These are phyloP conservation scores for Herpetomonas samuelpessoai DNA, from an alignment of 208 protist species.

Conservation along the genomic window DNA sequence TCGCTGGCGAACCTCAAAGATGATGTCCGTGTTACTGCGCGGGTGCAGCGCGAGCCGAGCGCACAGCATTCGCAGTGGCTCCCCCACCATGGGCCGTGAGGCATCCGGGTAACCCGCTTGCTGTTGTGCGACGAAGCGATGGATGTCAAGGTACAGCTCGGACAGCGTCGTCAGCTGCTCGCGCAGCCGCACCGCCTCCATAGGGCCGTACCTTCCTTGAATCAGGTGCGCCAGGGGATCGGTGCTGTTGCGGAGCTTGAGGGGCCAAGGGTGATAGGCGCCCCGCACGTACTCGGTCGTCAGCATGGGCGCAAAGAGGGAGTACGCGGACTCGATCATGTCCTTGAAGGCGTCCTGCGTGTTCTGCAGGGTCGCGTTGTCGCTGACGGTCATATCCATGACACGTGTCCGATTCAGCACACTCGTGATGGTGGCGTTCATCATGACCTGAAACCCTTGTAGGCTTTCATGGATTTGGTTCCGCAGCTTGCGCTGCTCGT, in stretches of 20 bases:
- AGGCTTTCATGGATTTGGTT: conserved; percentile 44
- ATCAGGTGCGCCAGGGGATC: conserved; percentile 75
- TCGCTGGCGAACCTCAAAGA: conserved; percentile 57
- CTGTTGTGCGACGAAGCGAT: conserved; percentile 51
- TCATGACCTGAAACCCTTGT: conserved; percentile 36
- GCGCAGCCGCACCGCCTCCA: conserved; percentile 57
- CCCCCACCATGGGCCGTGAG: conserved; percentile 44
- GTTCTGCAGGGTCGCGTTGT: conserved; percentile 55
- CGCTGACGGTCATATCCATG: conserved; percentile 53
- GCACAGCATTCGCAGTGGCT: conserved; percentile 50
- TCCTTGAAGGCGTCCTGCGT: conserved; percentile 53
- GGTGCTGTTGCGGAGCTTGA: conserved; percentile 79
- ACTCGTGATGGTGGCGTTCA: conserved; percentile 43
- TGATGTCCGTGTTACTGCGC: conserved; percentile 45
- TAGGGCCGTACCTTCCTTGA: conserved; percentile 58
- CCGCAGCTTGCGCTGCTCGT: conserved; percentile 33
- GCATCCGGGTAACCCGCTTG: conserved; percentile 34
- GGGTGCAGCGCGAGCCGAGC: conserved; percentile 52
- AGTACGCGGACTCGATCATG: conserved; percentile 55
- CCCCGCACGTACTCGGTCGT: conserved; percentile 74
- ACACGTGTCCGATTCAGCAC: conserved; percentile 47
- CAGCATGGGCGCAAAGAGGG: conserved; percentile 77
- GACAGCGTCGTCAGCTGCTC: conserved; percentile 60
- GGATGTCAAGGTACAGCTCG: conserved; percentile 62
- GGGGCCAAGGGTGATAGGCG: conserved; percentile 81